Evolutionary conservation across 768 basidiomycete species (phyloP), one percentile per base, ranked within the genome.

Genomic region (Mycena metata): DNA sequence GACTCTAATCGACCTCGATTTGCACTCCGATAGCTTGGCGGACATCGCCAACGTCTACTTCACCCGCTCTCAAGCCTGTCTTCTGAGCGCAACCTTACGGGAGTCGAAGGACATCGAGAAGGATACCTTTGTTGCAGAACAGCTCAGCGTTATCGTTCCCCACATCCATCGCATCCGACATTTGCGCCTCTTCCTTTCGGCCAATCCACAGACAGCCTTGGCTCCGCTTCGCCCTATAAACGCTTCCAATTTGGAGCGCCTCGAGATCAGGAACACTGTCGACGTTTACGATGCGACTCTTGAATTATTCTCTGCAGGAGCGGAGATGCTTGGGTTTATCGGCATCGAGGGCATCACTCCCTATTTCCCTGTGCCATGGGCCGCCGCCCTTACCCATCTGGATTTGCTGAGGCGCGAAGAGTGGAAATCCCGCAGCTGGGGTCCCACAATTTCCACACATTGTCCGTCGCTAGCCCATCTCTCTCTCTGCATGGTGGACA

Each of bases 231-330:
- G 35, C 3, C 4, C 39, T 11, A 12, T 50, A 13, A 21, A 23
- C 39, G 60, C 49, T 42, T 47, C 60, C 8, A 12, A 41, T 12
- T 41, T 60, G 60, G 33, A 50, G 13, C 39, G 17, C 26, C 26
- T 62, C n/a, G 60, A 62, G 50, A n/a, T 62, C 10, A 2, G 10
- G 30, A 23, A 39, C 35, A 7, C 11, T 9, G n/a, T 24, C 24
- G 16, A 33, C 9, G 12, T n/a, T 10, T 16, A 11, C 17, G 15
- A 41, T 0, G 3, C 12, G 17, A 17, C 21, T 13, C n/a, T 52
- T 9, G 26, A 52, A 11, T 19, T 47, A 2, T 60, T 60, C 45
- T 60, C 45, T 1, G 33, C 5, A 3, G 58, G 46, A 47, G 33
- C 33, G 0, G 45, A 45, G 13, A 46, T n/a, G 42, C 45, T 60